phyloP scores from a whole-genome alignment of 2,329 filamentous ascomycete species.

The Colletotrichum sp. region DNA sequence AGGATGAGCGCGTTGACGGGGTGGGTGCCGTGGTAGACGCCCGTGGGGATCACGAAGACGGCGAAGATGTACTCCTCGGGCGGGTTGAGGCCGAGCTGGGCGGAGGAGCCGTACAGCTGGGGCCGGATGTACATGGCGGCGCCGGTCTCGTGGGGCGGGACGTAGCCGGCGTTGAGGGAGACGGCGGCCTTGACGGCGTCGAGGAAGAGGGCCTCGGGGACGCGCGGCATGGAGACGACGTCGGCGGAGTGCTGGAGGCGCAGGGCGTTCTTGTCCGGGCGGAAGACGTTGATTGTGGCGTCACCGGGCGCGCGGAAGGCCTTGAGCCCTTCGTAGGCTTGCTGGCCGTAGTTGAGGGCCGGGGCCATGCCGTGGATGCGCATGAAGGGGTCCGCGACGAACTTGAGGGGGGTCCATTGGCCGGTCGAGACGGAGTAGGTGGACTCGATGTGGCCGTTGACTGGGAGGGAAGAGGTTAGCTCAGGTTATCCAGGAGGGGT shows the following conservation, averaged over 20 bases:
- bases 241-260: conserved; percentile 86
- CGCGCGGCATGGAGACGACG: conserved; percentile 81
- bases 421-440: conserved; percentile 78
- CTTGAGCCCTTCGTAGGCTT: conserved; percentile 98
- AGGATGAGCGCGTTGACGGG: conserved; percentile 89
- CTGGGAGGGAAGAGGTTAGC: conserved; percentile 46
- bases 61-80: conserved; percentile 92
- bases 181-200: conserved; percentile 82
- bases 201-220: conserved; percentile 79
- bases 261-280: conserved; percentile 81
- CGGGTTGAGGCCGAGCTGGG: conserved; percentile 84
- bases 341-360: conserved; percentile 94
- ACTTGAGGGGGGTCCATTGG: conserved; percentile 78
- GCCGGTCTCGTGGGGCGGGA: conserved; percentile 87
- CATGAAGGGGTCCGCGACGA: conserved; percentile 84
- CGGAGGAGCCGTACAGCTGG: conserved; percentile 83
- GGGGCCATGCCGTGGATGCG: conserved; percentile 95
- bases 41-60: conserved; percentile 90
- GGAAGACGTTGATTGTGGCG: conserved; percentile 81
- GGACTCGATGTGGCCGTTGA: conserved; percentile 93
- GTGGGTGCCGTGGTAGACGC: conserved; percentile 90
- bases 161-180: conserved; percentile 85
- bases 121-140: conserved; percentile 94
- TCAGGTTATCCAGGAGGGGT: background rate
- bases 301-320: conserved; percentile 83